A percentile compares a stretch with the other conserved stretches of the same genome.
These are phyloP conservation scores for Vanderwaltozyma polyspora DNA, from an alignment of 805 yeast genomes.

Conservation along the genomic window DNA sequence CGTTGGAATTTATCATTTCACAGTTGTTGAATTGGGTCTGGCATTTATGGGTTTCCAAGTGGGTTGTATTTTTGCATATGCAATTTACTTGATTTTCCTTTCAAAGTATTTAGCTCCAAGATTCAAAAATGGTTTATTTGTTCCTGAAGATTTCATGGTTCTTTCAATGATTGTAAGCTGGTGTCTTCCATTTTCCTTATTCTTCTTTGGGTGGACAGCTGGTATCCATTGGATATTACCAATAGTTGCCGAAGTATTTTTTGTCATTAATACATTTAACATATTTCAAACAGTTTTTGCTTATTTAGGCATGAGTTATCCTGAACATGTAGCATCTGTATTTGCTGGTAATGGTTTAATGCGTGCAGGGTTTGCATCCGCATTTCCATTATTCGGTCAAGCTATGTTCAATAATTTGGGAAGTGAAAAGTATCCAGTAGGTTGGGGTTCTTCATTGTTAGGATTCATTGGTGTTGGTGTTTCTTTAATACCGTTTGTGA, in stretches of 20 bases:
- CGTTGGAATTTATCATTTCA: constrained; percentile 34
- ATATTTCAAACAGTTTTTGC: constrained; percentile 43
- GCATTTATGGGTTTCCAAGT: constrained; percentile 30
- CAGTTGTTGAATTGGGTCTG: constrained; percentile 36
- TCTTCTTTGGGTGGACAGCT: constrained; percentile 43
- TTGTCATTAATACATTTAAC: constrained; percentile 31
- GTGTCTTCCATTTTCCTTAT: constrained; percentile 33
- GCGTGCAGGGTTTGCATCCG: constrained; percentile 43
- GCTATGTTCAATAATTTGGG: constrained; percentile 45
- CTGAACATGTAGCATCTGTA: constrained; percentile 43
- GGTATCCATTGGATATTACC: constrained; percentile 42
- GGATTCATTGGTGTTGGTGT: constrained; percentile 36
- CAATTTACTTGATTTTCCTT: constrained; percentile 19
- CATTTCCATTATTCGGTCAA: constrained; percentile 54
- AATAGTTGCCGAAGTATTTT: constrained; percentile 33
- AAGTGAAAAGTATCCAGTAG: constrained; percentile 41
- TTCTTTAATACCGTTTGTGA: constrained; percentile 37
- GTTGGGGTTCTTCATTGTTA: constrained; percentile 44
- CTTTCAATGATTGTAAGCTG: constrained; percentile 32
- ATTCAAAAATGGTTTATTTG: constrained; percentile 19
- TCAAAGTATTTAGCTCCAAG: constrained; percentile 20
- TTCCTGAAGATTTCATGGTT: constrained; percentile 36
- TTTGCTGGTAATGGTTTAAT: constrained; percentile 46
- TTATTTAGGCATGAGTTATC: constrained; percentile 40
- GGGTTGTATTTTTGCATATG: constrained; percentile 35